A percentile compares a stretch with the other conserved stretches of the same genome.
Evolutionary conservation across 2,329 filamentous ascomycete species (phyloP).

Genomic region (Tolypocladium ophioglossoides): DNA sequence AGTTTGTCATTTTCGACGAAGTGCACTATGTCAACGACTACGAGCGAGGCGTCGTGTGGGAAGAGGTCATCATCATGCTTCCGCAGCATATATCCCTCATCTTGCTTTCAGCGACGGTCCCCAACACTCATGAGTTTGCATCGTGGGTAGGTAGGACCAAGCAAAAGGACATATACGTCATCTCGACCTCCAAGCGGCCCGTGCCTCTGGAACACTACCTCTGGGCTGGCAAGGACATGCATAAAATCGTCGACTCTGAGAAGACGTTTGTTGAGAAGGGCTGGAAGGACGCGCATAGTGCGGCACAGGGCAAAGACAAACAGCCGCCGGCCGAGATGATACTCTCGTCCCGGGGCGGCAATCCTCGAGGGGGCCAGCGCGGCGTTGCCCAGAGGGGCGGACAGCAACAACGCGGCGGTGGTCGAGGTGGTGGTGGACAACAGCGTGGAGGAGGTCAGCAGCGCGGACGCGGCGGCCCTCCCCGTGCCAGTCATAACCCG

Average conservation of each 20-base stretch:
- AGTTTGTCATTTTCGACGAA: conserved; percentile 98
- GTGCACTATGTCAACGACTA: conserved; percentile 98
- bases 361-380: conserved; percentile 21
- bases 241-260: conserved; percentile 89
- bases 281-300: conserved; percentile 87
- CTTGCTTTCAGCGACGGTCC: conserved; percentile 87
- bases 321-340: conserved; percentile 33
- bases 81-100: conserved; percentile 96
- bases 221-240: conserved; percentile 86
- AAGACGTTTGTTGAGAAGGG: conserved; percentile 87
- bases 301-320: conserved; percentile 74
- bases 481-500: conserved; percentile 48
- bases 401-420: conserved; percentile 30
- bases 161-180: conserved; percentile 98
- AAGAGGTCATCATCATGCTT: conserved; percentile 99
- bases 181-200: conserved; percentile 90
- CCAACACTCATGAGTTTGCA: conserved; percentile 94
- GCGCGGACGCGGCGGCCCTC: conserved; percentile 40
- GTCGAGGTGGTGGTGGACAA: conserved; percentile 38
- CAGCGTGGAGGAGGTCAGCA: conserved; percentile 41
- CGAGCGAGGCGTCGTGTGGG: conserved; percentile 95
- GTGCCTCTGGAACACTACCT: conserved; percentile 93
- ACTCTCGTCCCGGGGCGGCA: conserved; percentile 26
- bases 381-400: conserved; percentile 25
- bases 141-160: conserved; percentile 98